phyloP scores from a whole-genome alignment of 1,284 basidiomycete species.

The Sanguinoderma infundibulare region DNA sequence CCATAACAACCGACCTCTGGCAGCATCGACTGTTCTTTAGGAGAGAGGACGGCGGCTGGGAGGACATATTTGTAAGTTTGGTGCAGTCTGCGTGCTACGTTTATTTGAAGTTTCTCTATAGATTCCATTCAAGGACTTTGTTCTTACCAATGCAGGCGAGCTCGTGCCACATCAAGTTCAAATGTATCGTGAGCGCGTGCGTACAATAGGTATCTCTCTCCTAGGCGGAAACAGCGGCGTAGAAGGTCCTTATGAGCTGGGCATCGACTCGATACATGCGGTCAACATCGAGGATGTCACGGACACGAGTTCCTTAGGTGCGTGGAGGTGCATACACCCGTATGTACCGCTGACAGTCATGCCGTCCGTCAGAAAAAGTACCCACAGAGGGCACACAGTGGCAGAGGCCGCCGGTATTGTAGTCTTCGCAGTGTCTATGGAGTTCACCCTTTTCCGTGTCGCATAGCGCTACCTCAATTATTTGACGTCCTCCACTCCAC shows the following conservation, averaged over 20 bases:
- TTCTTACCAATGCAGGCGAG: constrained; percentile 84
- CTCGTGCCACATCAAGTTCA: constrained; percentile 67
- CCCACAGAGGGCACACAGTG: constrained; percentile 35
- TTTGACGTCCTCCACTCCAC: background rate
- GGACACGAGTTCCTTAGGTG: constrained; percentile 39
- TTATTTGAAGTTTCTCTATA: constrained; percentile 33
- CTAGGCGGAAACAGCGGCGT: constrained; percentile 78
- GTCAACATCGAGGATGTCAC: constrained; percentile 59
- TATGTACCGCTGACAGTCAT: background rate
- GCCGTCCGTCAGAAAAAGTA: constrained; percentile 33
- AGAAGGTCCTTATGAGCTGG: constrained; percentile 75
- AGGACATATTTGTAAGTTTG: constrained; percentile 77
- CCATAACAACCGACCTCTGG: constrained; percentile 82
- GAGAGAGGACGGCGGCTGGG: constrained; percentile 76
- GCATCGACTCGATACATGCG: constrained; percentile 71
- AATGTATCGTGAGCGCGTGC: constrained; percentile 78
- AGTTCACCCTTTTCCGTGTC: background rate
- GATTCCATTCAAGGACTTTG: constrained; percentile 84
- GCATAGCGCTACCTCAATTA: background rate
- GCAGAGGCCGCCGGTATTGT: constrained; percentile 28
- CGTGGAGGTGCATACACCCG: constrained; percentile 21
- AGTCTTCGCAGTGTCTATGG: background rate
- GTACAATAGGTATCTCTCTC: constrained; percentile 84
- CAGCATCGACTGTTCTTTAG: constrained; percentile 87
- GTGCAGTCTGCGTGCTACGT: background rate